phyloP scores from a whole-genome alignment of 2,329 filamentous ascomycete genomes.

The Sphaerulina musiva region DNA sequence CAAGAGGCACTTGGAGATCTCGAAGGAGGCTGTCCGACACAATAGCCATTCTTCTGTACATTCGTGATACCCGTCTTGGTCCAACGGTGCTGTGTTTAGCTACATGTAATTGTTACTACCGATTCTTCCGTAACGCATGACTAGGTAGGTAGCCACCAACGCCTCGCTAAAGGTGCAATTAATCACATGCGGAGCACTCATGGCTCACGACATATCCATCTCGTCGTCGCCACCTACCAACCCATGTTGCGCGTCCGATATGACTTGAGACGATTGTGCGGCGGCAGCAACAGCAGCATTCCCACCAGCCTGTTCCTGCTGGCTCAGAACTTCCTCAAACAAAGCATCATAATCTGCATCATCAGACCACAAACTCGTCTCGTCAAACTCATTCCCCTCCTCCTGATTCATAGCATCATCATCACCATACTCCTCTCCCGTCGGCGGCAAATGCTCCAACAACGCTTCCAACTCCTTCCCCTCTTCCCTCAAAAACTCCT shows the following conservation, averaged over 20 bases:
- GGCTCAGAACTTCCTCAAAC: slow-evolving; percentile 57
- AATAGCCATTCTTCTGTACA: slow-evolving; percentile 37
- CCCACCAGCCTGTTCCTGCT: slow-evolving; percentile 30
- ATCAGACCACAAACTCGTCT: slow-evolving; percentile 44
- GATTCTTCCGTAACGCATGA: neutral
- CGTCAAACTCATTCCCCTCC: slow-evolving; percentile 21
- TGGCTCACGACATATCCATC: slow-evolving; percentile 28
- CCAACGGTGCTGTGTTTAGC: neutral
- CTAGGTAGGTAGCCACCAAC: slow-evolving; percentile 16
- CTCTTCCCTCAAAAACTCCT: slow-evolving; percentile 39
- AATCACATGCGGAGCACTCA: neutral
- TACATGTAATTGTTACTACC: neutral
- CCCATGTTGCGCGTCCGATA: slow-evolving; percentile 17
- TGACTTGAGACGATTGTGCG: neutral
- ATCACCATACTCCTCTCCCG: neutral
- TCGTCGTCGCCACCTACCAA: slow-evolving; percentile 32
- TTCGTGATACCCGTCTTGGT: slow-evolving; percentile 25
- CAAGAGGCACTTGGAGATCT: slow-evolving; percentile 59
- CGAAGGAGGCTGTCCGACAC: slow-evolving; percentile 56
- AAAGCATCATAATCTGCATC: slow-evolving; percentile 56
- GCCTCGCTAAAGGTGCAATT: slow-evolving; percentile 24
- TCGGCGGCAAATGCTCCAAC: slow-evolving; percentile 38
- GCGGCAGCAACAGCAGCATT: neutral
- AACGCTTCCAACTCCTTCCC: slow-evolving; percentile 42
- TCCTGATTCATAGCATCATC: slow-evolving; percentile 15